Evolutionary conservation across 2,329 filamentous ascomycete genomes (phyloP).

Genomic region (Alternaria triticina): DNA sequence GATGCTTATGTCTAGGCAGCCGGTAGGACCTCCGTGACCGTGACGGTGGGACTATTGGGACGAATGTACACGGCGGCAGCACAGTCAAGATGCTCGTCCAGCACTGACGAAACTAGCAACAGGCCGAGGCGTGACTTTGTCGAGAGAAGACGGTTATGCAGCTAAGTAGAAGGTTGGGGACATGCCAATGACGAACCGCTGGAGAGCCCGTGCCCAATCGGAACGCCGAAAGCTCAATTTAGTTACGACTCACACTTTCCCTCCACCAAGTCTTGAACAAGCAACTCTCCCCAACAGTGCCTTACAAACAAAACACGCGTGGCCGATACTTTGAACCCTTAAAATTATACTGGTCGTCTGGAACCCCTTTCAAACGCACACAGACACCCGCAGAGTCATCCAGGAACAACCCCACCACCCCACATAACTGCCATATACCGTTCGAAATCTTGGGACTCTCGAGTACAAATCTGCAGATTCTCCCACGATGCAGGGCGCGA

Average conservation of each 20-base stretch:
- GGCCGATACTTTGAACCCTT: neutral
- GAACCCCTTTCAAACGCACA: neutral
- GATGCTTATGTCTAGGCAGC: neutral
- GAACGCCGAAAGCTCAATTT: slow-evolving; percentile 14
- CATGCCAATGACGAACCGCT: slow-evolving; percentile 25
- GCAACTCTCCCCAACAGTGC: slow-evolving; percentile 1
- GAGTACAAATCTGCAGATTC: neutral
- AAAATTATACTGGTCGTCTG: neutral
- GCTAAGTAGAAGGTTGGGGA: slow-evolving; percentile 42
- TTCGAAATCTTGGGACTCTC: slow-evolving; percentile 1
- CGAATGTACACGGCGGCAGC: neutral
- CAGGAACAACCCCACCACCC: slow-evolving; percentile 27
- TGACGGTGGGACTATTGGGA: neutral
- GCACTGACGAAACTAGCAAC: neutral
- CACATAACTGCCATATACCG: slow-evolving; percentile 12
- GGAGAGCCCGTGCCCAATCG: slow-evolving; percentile 15
- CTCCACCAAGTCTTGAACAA: slow-evolving; percentile 4
- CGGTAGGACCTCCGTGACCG: neutral
- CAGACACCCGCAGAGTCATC: neutral
- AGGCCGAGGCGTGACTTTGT: slow-evolving; percentile 3
- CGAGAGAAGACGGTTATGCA: neutral
- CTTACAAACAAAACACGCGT: neutral
- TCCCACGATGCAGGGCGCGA: slow-evolving; percentile 36
- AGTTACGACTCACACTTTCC: slow-evolving; percentile 8
- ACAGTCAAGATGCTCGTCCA: neutral